Evolutionary conservation across 2,329 filamentous ascomycete genomes (phyloP).

Genomic region (Ceratocystis eucalypticola): DNA sequence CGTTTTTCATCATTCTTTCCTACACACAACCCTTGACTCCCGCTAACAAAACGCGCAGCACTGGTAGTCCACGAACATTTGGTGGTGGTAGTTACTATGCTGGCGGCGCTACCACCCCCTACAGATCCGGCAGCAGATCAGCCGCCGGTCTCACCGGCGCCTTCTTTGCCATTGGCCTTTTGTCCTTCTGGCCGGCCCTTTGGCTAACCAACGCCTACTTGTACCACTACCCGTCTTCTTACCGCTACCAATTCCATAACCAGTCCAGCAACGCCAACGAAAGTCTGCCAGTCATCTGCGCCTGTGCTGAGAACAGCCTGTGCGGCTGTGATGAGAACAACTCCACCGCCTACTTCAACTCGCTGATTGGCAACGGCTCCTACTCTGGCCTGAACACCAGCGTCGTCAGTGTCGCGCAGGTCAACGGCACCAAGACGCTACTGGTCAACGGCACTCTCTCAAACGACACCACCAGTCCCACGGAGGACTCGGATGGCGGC

Average conservation of each 20-base stretch:
- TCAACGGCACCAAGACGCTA: constrained; percentile 49
- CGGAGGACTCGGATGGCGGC: constrained; percentile 22
- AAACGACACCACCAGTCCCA: constrained; percentile 46
- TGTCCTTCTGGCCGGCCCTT: constrained; percentile 49
- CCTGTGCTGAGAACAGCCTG: constrained; percentile 37
- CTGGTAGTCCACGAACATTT: constrained; percentile 42
- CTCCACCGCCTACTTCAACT: constrained; percentile 43
- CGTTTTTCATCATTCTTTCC: constrained; percentile 2
- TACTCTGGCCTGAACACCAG: constrained; percentile 46
- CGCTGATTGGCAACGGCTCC: constrained; percentile 52
- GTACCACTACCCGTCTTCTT: constrained; percentile 39
- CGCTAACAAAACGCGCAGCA: constrained; percentile 29
- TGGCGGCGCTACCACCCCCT: constrained; percentile 50
- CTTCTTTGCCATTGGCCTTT: constrained; percentile 34
- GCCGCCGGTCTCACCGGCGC: constrained; percentile 40
- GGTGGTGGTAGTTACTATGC: constrained; percentile 53
- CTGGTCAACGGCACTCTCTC: constrained; percentile 64
- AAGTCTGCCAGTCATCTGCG: constrained; percentile 28
- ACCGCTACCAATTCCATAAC: constrained; percentile 39
- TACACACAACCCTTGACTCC: constrained; percentile 7
- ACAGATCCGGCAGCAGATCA: constrained; percentile 38
- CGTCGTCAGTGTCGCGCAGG: constrained; percentile 43
- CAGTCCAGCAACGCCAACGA: constrained; percentile 31
- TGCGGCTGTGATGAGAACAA: constrained; percentile 60
- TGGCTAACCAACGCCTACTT: constrained; percentile 53